These are phyloP conservation scores for Atkinsonella hypoxylon DNA, from an alignment of 2,329 filamentous ascomycete species.

Conservation along the genomic window DNA sequence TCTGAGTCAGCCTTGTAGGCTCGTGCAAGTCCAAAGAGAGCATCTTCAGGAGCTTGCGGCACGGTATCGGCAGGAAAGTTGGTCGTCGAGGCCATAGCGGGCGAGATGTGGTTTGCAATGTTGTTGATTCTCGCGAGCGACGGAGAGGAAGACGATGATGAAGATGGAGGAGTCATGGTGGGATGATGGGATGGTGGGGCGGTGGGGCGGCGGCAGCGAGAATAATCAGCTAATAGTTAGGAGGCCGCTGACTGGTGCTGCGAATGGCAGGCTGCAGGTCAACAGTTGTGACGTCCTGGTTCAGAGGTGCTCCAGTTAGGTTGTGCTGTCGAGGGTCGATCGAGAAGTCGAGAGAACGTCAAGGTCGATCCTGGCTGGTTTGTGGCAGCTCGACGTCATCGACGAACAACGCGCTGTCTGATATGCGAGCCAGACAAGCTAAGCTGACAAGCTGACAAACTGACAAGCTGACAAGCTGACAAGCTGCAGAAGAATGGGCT, in stretches of 20 bases:
- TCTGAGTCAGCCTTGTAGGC: slow-evolving; percentile 71
- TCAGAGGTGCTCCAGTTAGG: background rate
- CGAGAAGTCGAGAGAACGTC: too few relatives aligned
- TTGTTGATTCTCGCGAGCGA: slow-evolving; percentile 44
- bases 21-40: slow-evolving; percentile 84
- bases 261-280: background rate
- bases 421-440: too few relatives aligned
- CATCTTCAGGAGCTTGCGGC: slow-evolving; percentile 85
- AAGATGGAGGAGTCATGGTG: slow-evolving; percentile 11
- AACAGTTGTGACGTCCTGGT: background rate
- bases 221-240: slow-evolving; percentile 2
- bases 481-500: background rate
- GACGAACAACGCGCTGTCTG: background rate
- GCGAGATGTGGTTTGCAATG: slow-evolving; percentile 60
- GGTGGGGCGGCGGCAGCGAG: background rate
- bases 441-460: too few relatives aligned
- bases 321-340: background rate
- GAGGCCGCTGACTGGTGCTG: background rate
- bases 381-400: slow-evolving; percentile 2
- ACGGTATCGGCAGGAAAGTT: slow-evolving; percentile 67
- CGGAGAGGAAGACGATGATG: slow-evolving; percentile 28
- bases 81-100: slow-evolving; percentile 37
- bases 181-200: slow-evolving; percentile 3
- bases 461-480: too few relatives aligned
- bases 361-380: slow-evolving; percentile 1